Conservation (phyloP, 352 stramenopile species). For the Pelagophyceae sp. region DNA sequence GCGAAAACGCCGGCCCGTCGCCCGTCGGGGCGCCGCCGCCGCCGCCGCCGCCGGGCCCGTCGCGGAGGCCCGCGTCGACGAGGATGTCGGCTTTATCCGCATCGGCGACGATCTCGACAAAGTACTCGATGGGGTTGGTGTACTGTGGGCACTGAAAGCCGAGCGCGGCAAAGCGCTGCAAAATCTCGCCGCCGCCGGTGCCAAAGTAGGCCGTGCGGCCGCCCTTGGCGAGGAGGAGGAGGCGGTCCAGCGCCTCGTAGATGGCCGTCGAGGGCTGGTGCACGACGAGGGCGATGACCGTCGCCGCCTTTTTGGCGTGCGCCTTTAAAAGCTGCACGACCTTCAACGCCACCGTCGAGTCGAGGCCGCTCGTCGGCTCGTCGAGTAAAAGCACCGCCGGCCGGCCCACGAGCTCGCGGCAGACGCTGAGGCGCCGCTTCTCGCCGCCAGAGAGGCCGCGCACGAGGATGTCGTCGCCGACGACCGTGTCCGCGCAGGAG, state of each 20-base stretch:
- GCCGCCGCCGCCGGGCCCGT: too few relatives aligned
- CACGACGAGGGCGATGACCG: slow-evolving; percentile 53
- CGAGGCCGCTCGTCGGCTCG: slow-evolving; percentile 39
- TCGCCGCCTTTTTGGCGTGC: slow-evolving; percentile 52
- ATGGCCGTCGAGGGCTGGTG: slow-evolving; percentile 55
- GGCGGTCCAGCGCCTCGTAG: slow-evolving; percentile 58
- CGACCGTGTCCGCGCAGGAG: neutral
- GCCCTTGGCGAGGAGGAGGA: slow-evolving; percentile 43
- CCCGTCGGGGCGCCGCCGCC: too few relatives aligned
- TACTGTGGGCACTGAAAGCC: too few relatives aligned
- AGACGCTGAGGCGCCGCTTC: slow-evolving; percentile 64
- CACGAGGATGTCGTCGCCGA: neutral
- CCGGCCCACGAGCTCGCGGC: slow-evolving; percentile 62
- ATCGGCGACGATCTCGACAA: too few relatives aligned
- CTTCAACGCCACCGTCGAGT: slow-evolving; percentile 45
- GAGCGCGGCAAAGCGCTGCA: too few relatives aligned
- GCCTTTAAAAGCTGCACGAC: slow-evolving; percentile 57
- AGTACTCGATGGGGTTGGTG: too few relatives aligned
- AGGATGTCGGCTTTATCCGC: too few relatives aligned
- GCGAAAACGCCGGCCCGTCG: too few relatives aligned
- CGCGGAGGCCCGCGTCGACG: too few relatives aligned
- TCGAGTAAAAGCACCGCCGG: slow-evolving; percentile 66
- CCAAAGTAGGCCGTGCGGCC: neutral
- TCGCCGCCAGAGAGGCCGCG: slow-evolving; percentile 52
- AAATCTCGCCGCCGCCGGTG: too few relatives aligned